These are phyloP conservation scores for Candida qinlingensis DNA, from an alignment of 805 yeast genomes.

Conservation along the genomic window DNA sequence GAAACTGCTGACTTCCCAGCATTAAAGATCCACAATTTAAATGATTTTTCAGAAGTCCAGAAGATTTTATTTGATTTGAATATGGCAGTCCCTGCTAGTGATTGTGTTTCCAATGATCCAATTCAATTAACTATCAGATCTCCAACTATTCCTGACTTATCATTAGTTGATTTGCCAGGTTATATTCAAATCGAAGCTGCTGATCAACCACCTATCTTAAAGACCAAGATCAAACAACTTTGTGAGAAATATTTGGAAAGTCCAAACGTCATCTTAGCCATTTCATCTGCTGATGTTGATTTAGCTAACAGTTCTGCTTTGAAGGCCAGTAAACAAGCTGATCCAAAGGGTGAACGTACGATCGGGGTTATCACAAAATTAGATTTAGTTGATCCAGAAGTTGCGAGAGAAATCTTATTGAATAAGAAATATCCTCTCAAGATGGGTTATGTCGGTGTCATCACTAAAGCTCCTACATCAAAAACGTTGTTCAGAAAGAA, in stretches of 20 bases:
- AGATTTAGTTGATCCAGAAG: constrained; percentile 77
- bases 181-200: constrained; percentile 96
- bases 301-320: constrained; percentile 93
- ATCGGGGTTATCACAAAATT: constrained; percentile 94
- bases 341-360: constrained; percentile 92
- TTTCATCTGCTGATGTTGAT: constrained; percentile 97
- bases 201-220: constrained; percentile 86
- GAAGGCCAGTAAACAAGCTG: constrained; percentile 82
- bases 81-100: constrained; percentile 82
- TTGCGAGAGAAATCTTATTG: constrained; percentile 61
- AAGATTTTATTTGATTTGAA: constrained; percentile 82
- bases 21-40: constrained; percentile 70
- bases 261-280: constrained; percentile 93
- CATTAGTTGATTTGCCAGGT: constrained; percentile 94
- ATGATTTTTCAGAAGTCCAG: constrained; percentile 87
- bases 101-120: constrained; percentile 89
- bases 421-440: constrained; percentile 83
- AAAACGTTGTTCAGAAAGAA: constrained; percentile 45
- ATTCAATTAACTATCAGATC: constrained; percentile 89
- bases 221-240: constrained; percentile 67
- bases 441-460: constrained; percentile 99
- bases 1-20: constrained; percentile 94
- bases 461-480: constrained; percentile 64
- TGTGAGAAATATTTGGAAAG: constrained; percentile 83
- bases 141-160: constrained; percentile 85